phyloP scores from a whole-genome alignment of 2,329 filamentous ascomycete species.

The Colletotrichum tropicicola region DNA sequence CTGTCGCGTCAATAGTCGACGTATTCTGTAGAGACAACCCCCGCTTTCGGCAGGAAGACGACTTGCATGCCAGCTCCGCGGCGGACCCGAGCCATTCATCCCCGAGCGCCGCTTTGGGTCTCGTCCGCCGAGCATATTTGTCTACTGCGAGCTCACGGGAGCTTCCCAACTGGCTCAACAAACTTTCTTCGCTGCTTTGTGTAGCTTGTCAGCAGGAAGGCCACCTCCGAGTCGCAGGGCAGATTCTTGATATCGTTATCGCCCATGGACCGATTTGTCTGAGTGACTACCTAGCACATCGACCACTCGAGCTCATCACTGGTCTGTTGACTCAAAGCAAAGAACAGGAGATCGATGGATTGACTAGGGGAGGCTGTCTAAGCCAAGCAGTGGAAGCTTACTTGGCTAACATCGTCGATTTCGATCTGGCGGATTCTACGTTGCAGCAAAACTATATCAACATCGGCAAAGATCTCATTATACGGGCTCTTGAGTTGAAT shows the following conservation, averaged over 20 bases:
- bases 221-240: constrained; percentile 4
- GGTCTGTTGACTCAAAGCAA: neutral
- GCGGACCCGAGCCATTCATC: too few species aligned
- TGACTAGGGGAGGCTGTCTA: neutral
- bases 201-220: constrained; percentile 18
- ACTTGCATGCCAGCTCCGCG: neutral
- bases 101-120: constrained; percentile 10
- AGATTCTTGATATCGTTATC: constrained; percentile 18
- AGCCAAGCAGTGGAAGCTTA: neutral
- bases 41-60: neutral
- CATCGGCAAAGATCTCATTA: constrained; percentile 7
- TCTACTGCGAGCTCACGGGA: neutral
- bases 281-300: neutral
- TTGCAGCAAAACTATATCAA: constrained; percentile 1
- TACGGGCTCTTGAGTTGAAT: neutral
- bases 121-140: constrained; percentile 16
- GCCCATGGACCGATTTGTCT: constrained; percentile 3
- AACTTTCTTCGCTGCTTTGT: constrained; percentile 22
- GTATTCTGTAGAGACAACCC: constrained; percentile 2
- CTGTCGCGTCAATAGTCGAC: neutral
- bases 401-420: constrained; percentile 15
- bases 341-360: neutral
- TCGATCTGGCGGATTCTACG: neutral
- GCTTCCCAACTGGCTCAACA: constrained; percentile 22
- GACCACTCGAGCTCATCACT: constrained; percentile 13